Evolutionary conservation across 1,284 basidiomycete species (phyloP).

Genomic region (Tylopilus orsonianus): DNA sequence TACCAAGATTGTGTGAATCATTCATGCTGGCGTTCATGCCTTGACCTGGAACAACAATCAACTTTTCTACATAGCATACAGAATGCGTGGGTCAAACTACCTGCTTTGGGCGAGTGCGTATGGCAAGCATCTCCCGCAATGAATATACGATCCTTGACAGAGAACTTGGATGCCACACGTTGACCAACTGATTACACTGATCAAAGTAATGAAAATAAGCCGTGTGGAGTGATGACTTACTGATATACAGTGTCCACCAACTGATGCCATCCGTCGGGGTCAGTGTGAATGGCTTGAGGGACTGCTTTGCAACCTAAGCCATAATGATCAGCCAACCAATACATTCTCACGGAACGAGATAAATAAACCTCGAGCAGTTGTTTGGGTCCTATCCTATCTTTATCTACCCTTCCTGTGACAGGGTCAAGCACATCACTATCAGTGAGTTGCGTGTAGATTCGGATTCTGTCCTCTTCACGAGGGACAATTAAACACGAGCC

Average conservation of each 20-base stretch:
- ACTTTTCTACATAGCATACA: neutral
- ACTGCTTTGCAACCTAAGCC: constrained; percentile 24
- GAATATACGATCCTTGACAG: constrained; percentile 43
- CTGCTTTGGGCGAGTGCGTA: constrained; percentile 54
- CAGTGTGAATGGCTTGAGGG: constrained; percentile 45
- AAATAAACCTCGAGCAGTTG: constrained; percentile 38
- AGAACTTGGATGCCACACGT: constrained; percentile 45
- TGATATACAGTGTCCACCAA: constrained; percentile 49
- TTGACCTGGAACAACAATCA: constrained; percentile 42
- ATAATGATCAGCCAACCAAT: neutral
- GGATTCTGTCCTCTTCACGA: constrained; percentile 40
- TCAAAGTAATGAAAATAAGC: neutral
- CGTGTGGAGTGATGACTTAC: constrained; percentile 15
- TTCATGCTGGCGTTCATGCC: constrained; percentile 72
- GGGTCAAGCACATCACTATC: constrained; percentile 37
- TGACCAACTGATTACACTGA: constrained; percentile 40
- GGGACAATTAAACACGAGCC: constrained; percentile 50
- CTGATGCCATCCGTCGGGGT: constrained; percentile 41
- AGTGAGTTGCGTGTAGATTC: constrained; percentile 49
- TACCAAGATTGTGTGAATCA: constrained; percentile 45
- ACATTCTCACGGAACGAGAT: neutral
- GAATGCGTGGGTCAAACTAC: constrained; percentile 18
- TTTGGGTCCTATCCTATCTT: constrained; percentile 42
- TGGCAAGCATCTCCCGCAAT: constrained; percentile 50
- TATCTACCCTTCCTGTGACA: constrained; percentile 40